Base-by-base conservation (phyloP, 768 basidiomycete genomes). In the Rhodotorula toruloides region DNA sequence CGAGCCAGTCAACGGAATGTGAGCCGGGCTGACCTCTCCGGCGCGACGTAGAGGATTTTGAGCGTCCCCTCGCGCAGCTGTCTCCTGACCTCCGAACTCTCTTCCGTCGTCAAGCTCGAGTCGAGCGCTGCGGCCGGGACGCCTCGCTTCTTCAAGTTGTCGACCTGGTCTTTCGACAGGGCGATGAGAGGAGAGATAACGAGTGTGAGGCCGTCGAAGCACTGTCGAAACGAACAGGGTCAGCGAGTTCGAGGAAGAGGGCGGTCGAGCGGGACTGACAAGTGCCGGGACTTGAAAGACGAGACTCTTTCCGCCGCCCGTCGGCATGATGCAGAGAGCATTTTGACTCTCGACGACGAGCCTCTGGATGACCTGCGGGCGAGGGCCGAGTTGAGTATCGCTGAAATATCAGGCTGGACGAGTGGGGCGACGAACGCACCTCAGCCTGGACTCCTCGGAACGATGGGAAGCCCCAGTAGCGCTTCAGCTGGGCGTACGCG, bases 181-280 rank as follows among this genome's bases (percentile, higher is more conserved):
- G 91, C 86, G 37, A 90, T 79, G 29, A 99, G 83, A 1, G 96
- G 96, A 7, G 89, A 89, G 48, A 99, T 83, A 37, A 99, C 92
- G 56, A 99, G 81, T 0, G 92, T 92, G 7, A 96, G 84, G 36
- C 92, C 91, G 48, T 78, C 63, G 22, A 70, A 31, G 77, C 77
- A 79, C 29, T 80, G n/a, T 78, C 60, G 22, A 76, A 75, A 56
- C 72, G 62, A 16, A 46, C 25, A 4, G 57, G 42, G 25, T 50
- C 49, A 36, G 53, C 66, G 11, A 39, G 19, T 9, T 16, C 29
- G 4, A 39, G 52, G 4, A 37, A 19, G 27, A 21, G 17, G n/a
- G 46, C 27, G 16, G 16, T 16, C 14, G 16, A 13, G 13, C n/a
- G 27, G 46, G 17, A 67, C 74, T 40, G 55, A 78, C 91, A 36